phyloP scores from a whole-genome alignment of 305 asterid genomes.

The Stenogyne calaminthoides region DNA sequence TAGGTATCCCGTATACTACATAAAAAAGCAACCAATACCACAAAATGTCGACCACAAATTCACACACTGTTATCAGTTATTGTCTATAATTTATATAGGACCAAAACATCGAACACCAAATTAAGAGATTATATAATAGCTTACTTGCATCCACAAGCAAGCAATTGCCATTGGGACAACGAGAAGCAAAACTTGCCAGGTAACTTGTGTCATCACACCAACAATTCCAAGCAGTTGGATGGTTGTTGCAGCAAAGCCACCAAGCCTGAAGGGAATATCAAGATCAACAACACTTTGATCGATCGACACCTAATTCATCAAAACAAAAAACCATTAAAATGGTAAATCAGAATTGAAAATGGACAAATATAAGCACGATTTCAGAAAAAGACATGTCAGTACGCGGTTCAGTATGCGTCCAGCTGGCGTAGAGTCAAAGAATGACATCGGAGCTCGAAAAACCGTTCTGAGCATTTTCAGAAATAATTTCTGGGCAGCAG shows the following conservation, averaged over 20 bases:
- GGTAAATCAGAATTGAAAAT: conserved; percentile 22
- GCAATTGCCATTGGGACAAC: conserved; percentile 97
- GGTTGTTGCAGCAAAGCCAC: conserved; percentile 98
- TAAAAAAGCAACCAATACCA: background rate
- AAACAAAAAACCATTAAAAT: conserved; percentile 33
- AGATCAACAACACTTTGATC: conserved; percentile 99
- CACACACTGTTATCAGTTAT: background rate
- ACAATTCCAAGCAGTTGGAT: conserved; percentile 97
- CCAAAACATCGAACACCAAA: background rate
- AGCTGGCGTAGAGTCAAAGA: conserved; percentile 98
- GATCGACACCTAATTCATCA: conserved; percentile 76
- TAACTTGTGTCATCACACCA: conserved; percentile 94
- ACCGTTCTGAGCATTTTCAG: conserved; percentile 78
- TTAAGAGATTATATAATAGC: conserved; percentile 27
- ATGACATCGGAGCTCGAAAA: conserved; percentile 96
- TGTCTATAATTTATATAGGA: background rate
- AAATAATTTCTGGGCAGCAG: conserved; percentile 94
- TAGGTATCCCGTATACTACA: background rate
- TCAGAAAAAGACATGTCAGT: conserved; percentile 36
- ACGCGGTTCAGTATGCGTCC: conserved; percentile 98
- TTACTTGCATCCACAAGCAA: conserved; percentile 99
- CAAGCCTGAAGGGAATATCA: conserved; percentile 98
- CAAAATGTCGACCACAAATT: background rate
- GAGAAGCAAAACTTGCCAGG: conserved; percentile 97
- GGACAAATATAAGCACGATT: background rate